A percentile compares a stretch with the other conserved stretches of the same genome.
phyloP scores from a whole-genome alignment of 768 basidiomycete genomes.

The Suillus decipiens region DNA sequence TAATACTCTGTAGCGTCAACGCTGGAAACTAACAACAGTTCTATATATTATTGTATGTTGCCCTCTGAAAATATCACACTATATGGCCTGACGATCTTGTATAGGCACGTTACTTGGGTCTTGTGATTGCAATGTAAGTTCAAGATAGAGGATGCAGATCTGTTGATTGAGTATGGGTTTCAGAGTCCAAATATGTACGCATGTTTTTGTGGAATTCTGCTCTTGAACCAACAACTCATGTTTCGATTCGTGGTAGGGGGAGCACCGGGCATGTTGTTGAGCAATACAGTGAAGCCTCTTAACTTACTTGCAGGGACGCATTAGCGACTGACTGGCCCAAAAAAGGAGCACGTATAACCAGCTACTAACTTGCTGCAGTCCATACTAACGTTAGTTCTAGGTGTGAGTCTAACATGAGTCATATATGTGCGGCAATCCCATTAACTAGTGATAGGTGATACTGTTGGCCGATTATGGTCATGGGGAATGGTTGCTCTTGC shows the following conservation, averaged over 20 bases:
- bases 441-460: neutral
- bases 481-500: neutral
- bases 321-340: neutral
- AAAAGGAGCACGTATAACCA: neutral
- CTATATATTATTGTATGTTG: conserved; percentile 1
- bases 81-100: neutral
- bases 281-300: neutral
- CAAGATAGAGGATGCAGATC: neutral
- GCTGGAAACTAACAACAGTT: neutral
- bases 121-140: neutral
- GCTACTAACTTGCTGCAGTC: neutral
- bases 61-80: neutral
- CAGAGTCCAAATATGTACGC: conserved; percentile 1
- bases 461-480: neutral
- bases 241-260: neutral
- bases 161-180: neutral
- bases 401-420: neutral
- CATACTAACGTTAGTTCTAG: neutral
- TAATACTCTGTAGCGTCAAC: neutral
- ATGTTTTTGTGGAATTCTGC: neutral
- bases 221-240: neutral
- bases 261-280: neutral
- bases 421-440: too few species aligned
- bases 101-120: conserved; percentile 2
- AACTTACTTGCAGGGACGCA: neutral